Base-by-base conservation (phyloP, 768 basidiomycete species). In the Leccinum disarticulatum region DNA sequence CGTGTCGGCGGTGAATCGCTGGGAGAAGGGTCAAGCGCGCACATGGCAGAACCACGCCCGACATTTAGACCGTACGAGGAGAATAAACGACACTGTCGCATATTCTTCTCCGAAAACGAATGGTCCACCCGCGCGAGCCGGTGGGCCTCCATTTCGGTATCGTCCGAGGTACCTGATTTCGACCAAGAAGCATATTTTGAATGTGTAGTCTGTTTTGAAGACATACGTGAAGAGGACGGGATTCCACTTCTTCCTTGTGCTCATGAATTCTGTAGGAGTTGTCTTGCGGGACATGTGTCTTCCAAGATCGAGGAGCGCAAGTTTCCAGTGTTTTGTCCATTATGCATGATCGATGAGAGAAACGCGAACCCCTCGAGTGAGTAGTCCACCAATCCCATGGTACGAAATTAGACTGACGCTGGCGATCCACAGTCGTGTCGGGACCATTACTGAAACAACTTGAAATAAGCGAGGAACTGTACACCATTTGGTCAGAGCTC, bases 311-410 rank as follows among this genome's bases (percentile, higher is more conserved):
- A 76, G 15, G 82, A 84, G 36, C 77, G 76, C 57, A 77, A 72
- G 25, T 87, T 79, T 52, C 87, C 87, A 1, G 80, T 88, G 27
- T 69, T 80, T 17, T 89, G 87, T 64, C 88, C 87, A 1, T 58
- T 79, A 22, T 88, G 88, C 61, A 69, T 77, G 30, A 70, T 77
- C 5, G 76, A 77, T 22, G 64, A 64, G 8, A 61, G 63, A 14
- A 69, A 68, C 6, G 50, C 57, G 3, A 73, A 58, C 30, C 73
- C 73, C 8, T 73, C 73, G 11, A 73, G 78, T 77, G 65, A 69
- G 77, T 56, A 56, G 14, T 25, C 6, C 1, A 27, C 14, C 10
- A 3, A 17, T 38, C 2, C 3, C 0, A 46, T 30, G 11, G 15
- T 7, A 43, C n/a, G 5, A 4, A 14, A 19, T 1, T 36, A n/a